Evolutionary conservation across 768 basidiomycete genomes (phyloP).

Genomic region (Hemileccinum rubropunctum): DNA sequence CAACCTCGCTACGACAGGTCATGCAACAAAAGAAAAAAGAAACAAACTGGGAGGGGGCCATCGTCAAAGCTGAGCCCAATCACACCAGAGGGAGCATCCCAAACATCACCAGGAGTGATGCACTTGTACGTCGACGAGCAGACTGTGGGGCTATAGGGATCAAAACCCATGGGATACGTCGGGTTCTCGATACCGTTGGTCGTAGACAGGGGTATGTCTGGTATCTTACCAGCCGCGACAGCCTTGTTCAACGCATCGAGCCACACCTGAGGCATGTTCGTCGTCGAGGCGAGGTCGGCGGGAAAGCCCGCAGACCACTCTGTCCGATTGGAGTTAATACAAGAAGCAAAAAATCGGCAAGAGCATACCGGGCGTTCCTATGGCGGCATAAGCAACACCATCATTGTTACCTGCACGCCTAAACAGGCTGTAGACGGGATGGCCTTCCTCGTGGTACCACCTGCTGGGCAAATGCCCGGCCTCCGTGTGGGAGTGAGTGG

Average conservation of each 20-base stretch:
- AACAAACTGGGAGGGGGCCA: constrained; percentile 57
- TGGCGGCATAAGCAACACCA: constrained; percentile 46
- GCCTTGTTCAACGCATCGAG: constrained; percentile 64
- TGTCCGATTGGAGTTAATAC: constrained; percentile 16
- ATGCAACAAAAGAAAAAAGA: not conserved
- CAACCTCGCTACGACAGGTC: not conserved
- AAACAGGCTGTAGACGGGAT: constrained; percentile 63
- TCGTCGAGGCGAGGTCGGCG: constrained; percentile 42
- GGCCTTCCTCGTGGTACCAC: constrained; percentile 65
- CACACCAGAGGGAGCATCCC: constrained; percentile 72
- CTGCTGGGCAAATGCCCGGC: constrained; percentile 24
- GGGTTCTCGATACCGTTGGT: constrained; percentile 32
- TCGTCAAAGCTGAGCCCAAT: constrained; percentile 77
- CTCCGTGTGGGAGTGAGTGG: constrained; percentile 18
- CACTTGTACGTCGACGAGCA: constrained; percentile 82
- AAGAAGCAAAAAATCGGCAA: not conserved
- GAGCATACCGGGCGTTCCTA: constrained; percentile 58
- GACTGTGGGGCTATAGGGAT: constrained; percentile 48
- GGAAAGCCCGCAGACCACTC: constrained; percentile 71
- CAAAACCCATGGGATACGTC: constrained; percentile 36
- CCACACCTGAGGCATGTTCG: constrained; percentile 65
- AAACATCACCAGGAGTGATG: constrained; percentile 55
- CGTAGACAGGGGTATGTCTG: constrained; percentile 55
- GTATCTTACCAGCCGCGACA: constrained; percentile 69
- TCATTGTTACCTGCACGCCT: constrained; percentile 46